A percentile compares a stretch with the other conserved stretches of the same genome.
Evolutionary conservation across 2,329 filamentous ascomycete species (phyloP).

Genomic region (Penicillium sp.): DNA sequence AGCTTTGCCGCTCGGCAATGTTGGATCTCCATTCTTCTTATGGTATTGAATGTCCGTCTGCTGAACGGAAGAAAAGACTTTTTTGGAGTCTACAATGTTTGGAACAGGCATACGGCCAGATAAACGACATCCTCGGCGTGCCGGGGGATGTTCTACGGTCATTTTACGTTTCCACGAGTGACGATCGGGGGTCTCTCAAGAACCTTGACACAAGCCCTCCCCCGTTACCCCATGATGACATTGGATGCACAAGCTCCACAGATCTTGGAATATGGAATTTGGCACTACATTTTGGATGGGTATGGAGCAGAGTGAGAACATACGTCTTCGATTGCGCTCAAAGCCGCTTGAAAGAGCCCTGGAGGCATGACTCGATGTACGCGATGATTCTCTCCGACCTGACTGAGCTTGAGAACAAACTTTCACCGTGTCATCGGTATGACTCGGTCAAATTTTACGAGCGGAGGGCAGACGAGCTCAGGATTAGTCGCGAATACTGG

Average conservation of each 20-base stretch:
- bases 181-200: slow-evolving; percentile 24
- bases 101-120: slow-evolving; percentile 56
- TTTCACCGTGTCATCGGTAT: slow-evolving; percentile 57
- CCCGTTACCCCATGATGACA: slow-evolving; percentile 50
- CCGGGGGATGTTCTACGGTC: slow-evolving; percentile 49
- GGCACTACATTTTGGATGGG: slow-evolving; percentile 55
- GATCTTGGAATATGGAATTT: slow-evolving; percentile 58
- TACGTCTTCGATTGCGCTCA: slow-evolving; percentile 56
- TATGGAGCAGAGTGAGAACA: slow-evolving; percentile 52
- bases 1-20: slow-evolving; percentile 57
- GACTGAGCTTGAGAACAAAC: slow-evolving; percentile 53
- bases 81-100: slow-evolving; percentile 59
- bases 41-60: slow-evolving; percentile 36
- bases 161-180: slow-evolving; percentile 32
- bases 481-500: slow-evolving; percentile 54
- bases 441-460: slow-evolving; percentile 59
- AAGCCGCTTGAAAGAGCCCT: slow-evolving; percentile 55
- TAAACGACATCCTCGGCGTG: slow-evolving; percentile 49
- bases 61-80: slow-evolving; percentile 54
- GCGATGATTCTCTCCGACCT: slow-evolving; percentile 56
- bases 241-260: slow-evolving; percentile 46
- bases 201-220: slow-evolving; percentile 44
- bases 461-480: slow-evolving; percentile 52
- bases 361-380: slow-evolving; percentile 58
- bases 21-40: slow-evolving; percentile 52